These are phyloP conservation scores for Erysimum cheiri DNA, from an alignment of 441 rosid species.

Conservation along the genomic window DNA sequence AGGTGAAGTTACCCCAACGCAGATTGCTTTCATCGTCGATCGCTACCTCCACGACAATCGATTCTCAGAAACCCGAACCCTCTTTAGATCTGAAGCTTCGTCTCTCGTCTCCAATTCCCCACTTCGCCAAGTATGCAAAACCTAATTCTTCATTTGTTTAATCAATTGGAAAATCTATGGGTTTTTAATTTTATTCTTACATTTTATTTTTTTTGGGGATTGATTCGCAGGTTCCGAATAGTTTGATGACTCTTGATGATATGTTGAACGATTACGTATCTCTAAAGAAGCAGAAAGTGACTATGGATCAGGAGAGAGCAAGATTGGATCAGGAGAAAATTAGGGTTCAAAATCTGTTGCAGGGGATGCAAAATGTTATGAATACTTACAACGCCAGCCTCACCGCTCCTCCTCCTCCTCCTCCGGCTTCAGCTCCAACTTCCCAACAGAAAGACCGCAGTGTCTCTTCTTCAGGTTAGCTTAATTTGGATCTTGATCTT, in stretches of 20 bases:
- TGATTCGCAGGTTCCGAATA: slow-evolving; percentile 64
- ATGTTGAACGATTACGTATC: slow-evolving; percentile 72
- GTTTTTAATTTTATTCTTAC: not conserved
- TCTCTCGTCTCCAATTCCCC: slow-evolving; percentile 78
- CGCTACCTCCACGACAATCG: slow-evolving; percentile 76
- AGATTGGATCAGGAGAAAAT: slow-evolving; percentile 66
- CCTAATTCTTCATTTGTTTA: not conserved
- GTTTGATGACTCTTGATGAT: slow-evolving; percentile 69
- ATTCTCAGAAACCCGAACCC: slow-evolving; percentile 59
- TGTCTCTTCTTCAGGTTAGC: slow-evolving; percentile 48
- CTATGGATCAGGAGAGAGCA: slow-evolving; percentile 64
- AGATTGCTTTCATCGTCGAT: slow-evolving; percentile 83
- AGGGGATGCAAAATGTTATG: slow-evolving; percentile 82
- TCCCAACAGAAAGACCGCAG: slow-evolving; percentile 41
- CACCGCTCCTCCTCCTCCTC: slow-evolving; percentile 38
- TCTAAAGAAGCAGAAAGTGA: slow-evolving; percentile 72
- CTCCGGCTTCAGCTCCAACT: slow-evolving; percentile 33
- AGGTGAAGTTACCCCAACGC: slow-evolving; percentile 74
- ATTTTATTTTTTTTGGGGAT: not conserved
- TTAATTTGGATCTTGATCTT: not conserved
- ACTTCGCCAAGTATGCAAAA: slow-evolving; percentile 25
- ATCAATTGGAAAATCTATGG: not conserved
- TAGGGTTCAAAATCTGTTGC: slow-evolving; percentile 69
- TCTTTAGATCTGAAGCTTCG: slow-evolving; percentile 71
- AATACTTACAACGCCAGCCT: slow-evolving; percentile 58